These are phyloP conservation scores for Vigna mungo DNA, from an alignment of 306 rosid species.

Conservation along the genomic window DNA sequence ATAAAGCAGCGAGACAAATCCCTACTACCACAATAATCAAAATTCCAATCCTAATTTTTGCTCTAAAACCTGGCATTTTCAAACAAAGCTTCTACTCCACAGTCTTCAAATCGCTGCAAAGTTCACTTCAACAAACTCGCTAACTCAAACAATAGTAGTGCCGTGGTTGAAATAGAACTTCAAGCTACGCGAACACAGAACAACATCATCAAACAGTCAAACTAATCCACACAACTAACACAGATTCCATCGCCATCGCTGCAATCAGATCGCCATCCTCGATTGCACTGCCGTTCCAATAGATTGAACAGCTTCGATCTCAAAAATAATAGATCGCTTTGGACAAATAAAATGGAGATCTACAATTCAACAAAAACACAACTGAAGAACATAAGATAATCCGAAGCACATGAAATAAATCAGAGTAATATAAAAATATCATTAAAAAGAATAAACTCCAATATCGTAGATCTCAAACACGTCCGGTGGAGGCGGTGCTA, in stretches of 20 bases:
- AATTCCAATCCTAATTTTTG: slow-evolving; percentile 63
- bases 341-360: slow-evolving; percentile 38
- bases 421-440: background rate
- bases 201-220: background rate
- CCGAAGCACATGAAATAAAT: slow-evolving; percentile 6
- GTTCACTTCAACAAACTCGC: slow-evolving; percentile 4
- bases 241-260: no score
- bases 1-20: slow-evolving; percentile 69
- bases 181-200: slow-evolving; percentile 20
- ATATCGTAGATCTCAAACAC: slow-evolving; percentile 44
- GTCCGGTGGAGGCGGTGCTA: background rate
- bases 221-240: background rate
- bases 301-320: slow-evolving; percentile 24
- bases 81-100: slow-evolving; percentile 26
- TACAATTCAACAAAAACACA: background rate
- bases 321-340: slow-evolving; percentile 29
- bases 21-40: slow-evolving; percentile 58
- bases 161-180: slow-evolving; percentile 14
- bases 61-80: slow-evolving; percentile 67
- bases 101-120: slow-evolving; percentile 29
- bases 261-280: no score
- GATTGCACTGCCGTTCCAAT: no score
- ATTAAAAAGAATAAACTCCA: background rate
- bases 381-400: background rate
- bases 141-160: slow-evolving; percentile 6